Percentiles rank a stretch among this genome's conserved stretches.
These are phyloP conservation scores for Cornus controversa DNA, from an alignment of 148 eudicot species.

Conservation along the genomic window DNA sequence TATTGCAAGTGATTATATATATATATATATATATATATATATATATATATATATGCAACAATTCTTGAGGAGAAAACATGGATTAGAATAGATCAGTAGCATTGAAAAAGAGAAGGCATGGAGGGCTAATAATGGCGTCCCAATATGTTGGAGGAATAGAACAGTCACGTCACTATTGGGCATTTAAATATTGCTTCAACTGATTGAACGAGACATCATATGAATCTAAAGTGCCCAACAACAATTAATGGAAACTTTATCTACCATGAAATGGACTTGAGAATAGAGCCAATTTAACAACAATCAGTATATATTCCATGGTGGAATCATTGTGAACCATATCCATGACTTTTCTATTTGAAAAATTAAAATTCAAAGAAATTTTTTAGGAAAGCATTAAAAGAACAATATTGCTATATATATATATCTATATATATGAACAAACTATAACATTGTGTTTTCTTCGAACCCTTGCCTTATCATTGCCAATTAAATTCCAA, in stretches of 20 bases:
- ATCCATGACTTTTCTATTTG: not conserved
- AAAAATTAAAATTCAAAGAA: no score
- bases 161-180: not conserved
- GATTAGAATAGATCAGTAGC: not conserved
- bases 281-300: not conserved
- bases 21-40: no score
- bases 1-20: no score
- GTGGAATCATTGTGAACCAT: no score
- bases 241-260: not conserved
- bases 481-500: not conserved
- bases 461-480: not conserved
- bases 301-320: no score
- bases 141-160: not conserved
- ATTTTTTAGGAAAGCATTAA: no score
- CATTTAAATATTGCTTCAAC: not conserved
- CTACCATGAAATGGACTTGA: constrained; percentile 1
- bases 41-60: no score
- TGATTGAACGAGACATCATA: not conserved
- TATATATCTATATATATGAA: no score
- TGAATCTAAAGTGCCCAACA: constrained; percentile 1
- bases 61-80: no score
- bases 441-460: not conserved
- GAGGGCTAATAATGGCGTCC: not conserved
- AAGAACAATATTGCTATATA: no score
- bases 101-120: not conserved